Percentiles rank a stretch among this genome's conserved stretches.
These are phyloP conservation scores for Cutaneotrichosporon sp. DNA, from an alignment of 1,284 basidiomycete genomes.

Conservation along the genomic window DNA sequence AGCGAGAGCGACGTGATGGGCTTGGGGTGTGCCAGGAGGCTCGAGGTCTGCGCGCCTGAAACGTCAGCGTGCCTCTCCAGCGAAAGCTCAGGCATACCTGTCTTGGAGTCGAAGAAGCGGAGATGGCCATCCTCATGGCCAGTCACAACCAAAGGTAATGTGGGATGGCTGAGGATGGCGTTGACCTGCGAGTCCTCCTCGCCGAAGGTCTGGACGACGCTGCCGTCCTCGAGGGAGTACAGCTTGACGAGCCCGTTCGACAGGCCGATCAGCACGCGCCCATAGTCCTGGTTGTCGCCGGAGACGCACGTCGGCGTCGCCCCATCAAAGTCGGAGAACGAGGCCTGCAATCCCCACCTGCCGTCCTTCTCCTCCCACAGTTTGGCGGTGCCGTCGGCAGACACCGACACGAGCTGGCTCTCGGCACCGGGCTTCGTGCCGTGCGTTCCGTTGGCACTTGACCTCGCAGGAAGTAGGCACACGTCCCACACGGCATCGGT, in stretches of 20 bases:
- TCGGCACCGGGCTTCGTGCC: conserved; percentile 22
- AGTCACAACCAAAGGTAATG: conserved; percentile 79
- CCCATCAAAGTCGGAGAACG: conserved; percentile 27
- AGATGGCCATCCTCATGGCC: conserved; percentile 94
- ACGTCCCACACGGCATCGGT: conserved; percentile 96
- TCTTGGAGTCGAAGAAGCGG: conserved; percentile 75
- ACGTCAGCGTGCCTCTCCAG: not conserved
- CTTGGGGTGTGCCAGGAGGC: conserved; percentile 87
- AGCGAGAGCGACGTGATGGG: conserved; percentile 87
- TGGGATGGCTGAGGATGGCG: conserved; percentile 84
- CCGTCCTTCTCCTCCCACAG: conserved; percentile 67
- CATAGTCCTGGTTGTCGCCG: conserved; percentile 48
- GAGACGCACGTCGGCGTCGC: conserved; percentile 72
- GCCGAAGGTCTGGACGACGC: conserved; percentile 66
- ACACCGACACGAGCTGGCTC: conserved; percentile 76
- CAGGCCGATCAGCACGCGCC: conserved; percentile 68
- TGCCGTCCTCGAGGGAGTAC: conserved; percentile 82
- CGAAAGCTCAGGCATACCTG: conserved; percentile 56
- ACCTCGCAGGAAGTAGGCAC: conserved; percentile 55
- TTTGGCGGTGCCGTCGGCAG: conserved; percentile 87
- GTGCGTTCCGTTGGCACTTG: conserved; percentile 6
- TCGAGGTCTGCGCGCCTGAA: conserved; percentile 62
- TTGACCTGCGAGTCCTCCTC: conserved; percentile 73
- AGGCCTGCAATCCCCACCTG: conserved; percentile 33
- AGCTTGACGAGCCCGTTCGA: conserved; percentile 85